Evolutionary conservation across 306 rosid genomes (phyloP).

Genomic region (Ammopiptanthus mongolicus): DNA sequence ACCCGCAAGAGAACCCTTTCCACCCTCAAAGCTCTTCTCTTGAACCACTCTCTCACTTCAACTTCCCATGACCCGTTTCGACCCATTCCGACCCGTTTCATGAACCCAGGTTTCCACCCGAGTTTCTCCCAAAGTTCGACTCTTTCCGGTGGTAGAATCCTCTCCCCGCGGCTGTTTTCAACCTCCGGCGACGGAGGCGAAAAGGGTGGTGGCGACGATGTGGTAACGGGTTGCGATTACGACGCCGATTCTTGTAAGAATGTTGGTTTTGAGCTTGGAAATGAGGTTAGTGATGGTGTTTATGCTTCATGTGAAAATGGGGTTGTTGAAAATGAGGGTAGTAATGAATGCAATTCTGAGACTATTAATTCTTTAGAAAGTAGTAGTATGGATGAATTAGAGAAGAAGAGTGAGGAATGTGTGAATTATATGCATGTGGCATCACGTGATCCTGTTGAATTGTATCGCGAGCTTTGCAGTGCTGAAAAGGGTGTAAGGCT

Average conservation of each 20-base stretch:
- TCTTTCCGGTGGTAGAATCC: neutral
- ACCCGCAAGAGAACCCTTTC: conserved; percentile 41
- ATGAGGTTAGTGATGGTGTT: conserved; percentile 21
- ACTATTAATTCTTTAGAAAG: conserved; percentile 27
- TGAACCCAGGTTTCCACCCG: neutral
- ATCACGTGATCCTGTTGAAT: conserved; percentile 46
- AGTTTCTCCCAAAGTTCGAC: conserved; percentile 18
- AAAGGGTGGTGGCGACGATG: neutral
- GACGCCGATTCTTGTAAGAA: conserved; percentile 49
- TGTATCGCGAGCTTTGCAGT: conserved; percentile 47
- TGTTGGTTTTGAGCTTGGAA: conserved; percentile 23
- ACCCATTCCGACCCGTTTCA: conserved; percentile 27
- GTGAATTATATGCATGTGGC: conserved; percentile 32
- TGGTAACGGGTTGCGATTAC: conserved; percentile 18
- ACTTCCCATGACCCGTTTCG: conserved; percentile 13
- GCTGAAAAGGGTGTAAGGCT: conserved; percentile 29
- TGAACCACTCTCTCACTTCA: conserved; percentile 5
- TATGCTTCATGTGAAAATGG: conserved; percentile 13
- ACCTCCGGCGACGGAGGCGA: conserved; percentile 12
- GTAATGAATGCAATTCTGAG: conserved; percentile 11
- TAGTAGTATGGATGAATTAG: conserved; percentile 13
- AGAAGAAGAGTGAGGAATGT: conserved; percentile 16
- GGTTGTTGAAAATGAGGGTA: conserved; percentile 25
- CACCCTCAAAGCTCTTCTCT: conserved; percentile 29
- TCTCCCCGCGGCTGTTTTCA: conserved; percentile 37